Evolutionary conservation across 23 red algal genomes (phyloP), one percentile per base, ranked within the genome.

Genomic region (Agarophyton chilense): DNA sequence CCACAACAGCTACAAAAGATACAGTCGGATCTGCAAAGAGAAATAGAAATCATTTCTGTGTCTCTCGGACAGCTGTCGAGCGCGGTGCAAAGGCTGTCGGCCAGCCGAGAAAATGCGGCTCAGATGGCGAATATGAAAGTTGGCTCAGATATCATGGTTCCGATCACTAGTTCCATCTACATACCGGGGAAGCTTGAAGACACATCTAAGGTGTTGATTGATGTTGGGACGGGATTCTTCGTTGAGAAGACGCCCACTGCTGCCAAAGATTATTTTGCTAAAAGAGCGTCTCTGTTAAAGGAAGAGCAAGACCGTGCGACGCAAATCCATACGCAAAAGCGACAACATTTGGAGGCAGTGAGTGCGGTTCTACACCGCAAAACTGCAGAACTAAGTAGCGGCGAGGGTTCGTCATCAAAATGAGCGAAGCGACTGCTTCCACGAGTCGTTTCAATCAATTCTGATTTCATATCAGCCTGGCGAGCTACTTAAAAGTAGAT

Each of bases 191-290:
- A 51, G 24, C 38, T 96, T 41, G 24, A 41, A 36, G 79, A 92
- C 35, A 72, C 81, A 32, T 74, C 68, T 2, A 75, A 78, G 42
- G 82, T 96, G 35, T 62, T 96, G 21, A 85, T 96, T 42, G 94
- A 96, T 68, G 47, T 96, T 25, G 94, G 94, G 16, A 96, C 94
- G n/a, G 94, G 94, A 4, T 96, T 92, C 55, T 96, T 79, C 78
- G 94, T 87, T 13, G 83, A 96, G 82, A 91, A 87, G 67, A 83
- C 46, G 9, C 70, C 78, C 0, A 53, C 49, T 16, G 90, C 83
- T 2, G 94, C 94, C 10, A 88, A 82, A 34, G 54, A 53, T 13
- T 83, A 96, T 61, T 89, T 96, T 62, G 57, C 89, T 11, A 77
- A 77, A 17, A 34, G 94, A 8, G 77, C 89, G 19, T 34, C 79